Conservation (phyloP, 371 early-diverging fungal species). For the Spiromyces aspiralis region DNA sequence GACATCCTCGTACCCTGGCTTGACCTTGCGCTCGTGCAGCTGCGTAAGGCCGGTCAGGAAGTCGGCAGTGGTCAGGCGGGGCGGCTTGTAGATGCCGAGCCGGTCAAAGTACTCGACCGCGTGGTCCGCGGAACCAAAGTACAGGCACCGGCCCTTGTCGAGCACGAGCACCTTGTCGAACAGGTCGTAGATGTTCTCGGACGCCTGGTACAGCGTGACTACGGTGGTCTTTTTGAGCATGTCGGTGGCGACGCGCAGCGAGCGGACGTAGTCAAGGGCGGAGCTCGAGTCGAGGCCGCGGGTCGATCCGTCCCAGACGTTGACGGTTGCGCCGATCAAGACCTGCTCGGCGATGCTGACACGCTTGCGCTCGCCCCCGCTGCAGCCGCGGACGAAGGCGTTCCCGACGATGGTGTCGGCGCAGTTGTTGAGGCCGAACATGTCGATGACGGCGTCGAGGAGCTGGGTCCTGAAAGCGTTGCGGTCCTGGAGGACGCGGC, state of each 20-base stretch:
- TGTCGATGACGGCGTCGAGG: conserved; percentile 43
- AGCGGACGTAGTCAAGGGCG: conserved; percentile 42
- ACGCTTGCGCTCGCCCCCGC: conserved; percentile 81
- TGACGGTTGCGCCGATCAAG: conserved; percentile 48
- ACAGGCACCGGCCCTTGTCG: conserved; percentile 51
- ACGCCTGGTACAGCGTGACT: conserved; percentile 45
- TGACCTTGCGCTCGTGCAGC: conserved; percentile 35
- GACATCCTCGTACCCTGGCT: conserved; percentile 36
- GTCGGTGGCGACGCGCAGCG: conserved; percentile 37
- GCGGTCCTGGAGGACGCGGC: conserved; percentile 29
- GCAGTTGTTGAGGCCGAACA: conserved; percentile 60
- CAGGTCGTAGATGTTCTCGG: conserved; percentile 49
- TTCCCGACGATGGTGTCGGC: conserved; percentile 73
- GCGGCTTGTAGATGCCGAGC: conserved; percentile 47
- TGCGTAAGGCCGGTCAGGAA: conserved; percentile 53
- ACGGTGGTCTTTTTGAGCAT: conserved; percentile 47
- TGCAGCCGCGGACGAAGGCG: conserved; percentile 60
- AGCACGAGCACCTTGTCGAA: conserved; percentile 59
- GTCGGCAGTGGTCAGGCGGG: conserved; percentile 55
- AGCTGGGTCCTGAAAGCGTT: conserved; percentile 19
- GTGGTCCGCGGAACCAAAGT: conserved; percentile 47
- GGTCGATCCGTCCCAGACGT: conserved; percentile 75
- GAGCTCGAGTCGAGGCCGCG: conserved; percentile 83
- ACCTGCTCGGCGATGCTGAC: conserved; percentile 75
- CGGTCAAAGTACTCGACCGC: conserved; percentile 48